Base-by-base conservation (phyloP, 108 stramenopile genomes). In the Mediolabrus comicus region DNA sequence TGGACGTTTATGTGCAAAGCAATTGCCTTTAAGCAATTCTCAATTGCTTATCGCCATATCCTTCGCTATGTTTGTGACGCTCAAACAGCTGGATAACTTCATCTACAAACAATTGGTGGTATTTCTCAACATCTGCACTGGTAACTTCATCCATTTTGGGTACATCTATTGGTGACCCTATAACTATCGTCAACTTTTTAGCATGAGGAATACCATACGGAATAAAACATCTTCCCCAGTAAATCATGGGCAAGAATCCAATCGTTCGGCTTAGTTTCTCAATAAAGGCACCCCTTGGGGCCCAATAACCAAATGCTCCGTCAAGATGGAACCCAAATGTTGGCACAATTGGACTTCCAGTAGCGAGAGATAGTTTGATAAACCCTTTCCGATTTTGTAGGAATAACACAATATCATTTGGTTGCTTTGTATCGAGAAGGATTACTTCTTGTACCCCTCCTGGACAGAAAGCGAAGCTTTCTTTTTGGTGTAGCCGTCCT, bases 301-400 rank as follows among this genome's bases (percentile, higher is more conserved):
- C 49, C 62, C 65, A 76, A 43, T 77, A 83, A 4, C 65, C 68
- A 61, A 77, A 86, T 30, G 58, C 62, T 13, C 82, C 82, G 38
- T 83, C 82, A 3, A 82, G 68, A 58, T 86, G 80, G 67, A 96
- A 95, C 11, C 83, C 82, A 58, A 90, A 91, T 0, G 81, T 73
- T 1, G 97, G 97, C 41, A 97, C 92, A n/a, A 97, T 79, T 1
- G 84, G 82, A 12, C 85, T 73, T 8, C 93, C 92, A 7, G 92
- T 59, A 36, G 69, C 26, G 55, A 97, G 55, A 0, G 95, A 94
- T 9, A 92, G 69, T 34, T 88, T 87, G 12, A 96, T 70, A 60
- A 97, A 96, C 14, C 97, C 97, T 67, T 92, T 94, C 22, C 95
- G 78, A 12, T 78, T 82, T 24, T 80, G 57, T 19, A 97, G 69